A percentile compares a stretch with the other conserved stretches of the same genome.
Evolutionary conservation across 805 yeast species (phyloP).

Genomic region (Soucietia sequanensis): DNA sequence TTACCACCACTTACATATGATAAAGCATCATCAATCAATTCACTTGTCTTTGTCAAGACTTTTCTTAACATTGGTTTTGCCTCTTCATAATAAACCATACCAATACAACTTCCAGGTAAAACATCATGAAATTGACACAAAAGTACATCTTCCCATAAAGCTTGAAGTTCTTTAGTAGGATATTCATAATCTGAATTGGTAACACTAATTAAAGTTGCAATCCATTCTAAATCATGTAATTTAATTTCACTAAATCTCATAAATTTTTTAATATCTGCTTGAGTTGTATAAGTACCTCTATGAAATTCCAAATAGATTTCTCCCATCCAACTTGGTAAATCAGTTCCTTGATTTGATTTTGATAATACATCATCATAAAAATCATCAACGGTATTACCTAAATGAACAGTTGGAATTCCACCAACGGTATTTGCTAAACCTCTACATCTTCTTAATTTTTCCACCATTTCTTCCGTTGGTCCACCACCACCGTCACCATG

Average conservation of each 20-base stretch:
- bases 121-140: conserved; percentile 97
- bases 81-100: conserved; percentile 79
- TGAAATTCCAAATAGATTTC: conserved; percentile 94
- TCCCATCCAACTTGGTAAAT: conserved; percentile 86
- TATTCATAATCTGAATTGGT: conserved; percentile 54
- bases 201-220: conserved; percentile 76
- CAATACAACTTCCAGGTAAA: conserved; percentile 95
- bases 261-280: conserved; percentile 77
- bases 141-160: conserved; percentile 84
- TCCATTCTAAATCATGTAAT: conserved; percentile 80
- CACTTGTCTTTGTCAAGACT: conserved; percentile 52
- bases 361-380: conserved; percentile 68
- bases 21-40: conserved; percentile 52
- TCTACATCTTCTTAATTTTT: conserved; percentile 86
- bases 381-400: conserved; percentile 77
- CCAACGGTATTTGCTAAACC: conserved; percentile 83
- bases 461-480: conserved; percentile 90
- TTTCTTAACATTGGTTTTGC: conserved; percentile 74
- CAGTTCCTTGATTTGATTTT: conserved; percentile 61
- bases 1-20: background rate
- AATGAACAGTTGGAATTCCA: conserved; percentile 73
- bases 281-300: conserved; percentile 96
- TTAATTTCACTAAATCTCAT: conserved; percentile 76
- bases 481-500: conserved; percentile 99
- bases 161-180: conserved; percentile 66